Base-by-base conservation (phyloP, 2,329 filamentous ascomycete species). In the Atkinsonella texensis region DNA sequence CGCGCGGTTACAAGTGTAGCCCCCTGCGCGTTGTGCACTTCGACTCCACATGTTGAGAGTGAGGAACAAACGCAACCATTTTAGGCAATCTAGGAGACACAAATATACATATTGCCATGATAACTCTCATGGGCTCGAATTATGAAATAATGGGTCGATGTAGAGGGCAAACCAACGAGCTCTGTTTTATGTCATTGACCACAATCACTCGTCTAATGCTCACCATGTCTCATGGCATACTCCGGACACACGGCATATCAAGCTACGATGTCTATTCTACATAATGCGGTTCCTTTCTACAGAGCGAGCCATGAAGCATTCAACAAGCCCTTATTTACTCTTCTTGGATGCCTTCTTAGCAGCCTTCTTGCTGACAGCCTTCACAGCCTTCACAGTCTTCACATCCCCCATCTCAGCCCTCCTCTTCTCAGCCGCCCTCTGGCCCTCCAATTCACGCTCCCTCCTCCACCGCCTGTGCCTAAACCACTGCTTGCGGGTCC, bases 401-500 rank as follows among this genome's bases (percentile, higher is more conserved):
- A 60, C 63, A 6, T 57, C 63, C 28, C 64, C 67, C 20, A 59
- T 60, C 57, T 65, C 65, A 9, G 59, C 61, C 52, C 65, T 63
- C 60, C 59, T 65, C 54, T 54, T 57, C 54, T 60, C 64, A 31
- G 69, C 67, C 64, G 66, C 67, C 57, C 64, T 64, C 64, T 71
- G 67, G 1, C 70, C 69, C 52, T 62, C 65, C n/a, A 70, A 57
- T 58, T 70, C 68, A 51, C 65, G 60, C 65, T 73, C 71, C 17
- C 67, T 59, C 51, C 67, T 68, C 68, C 69, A 73, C 50, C 70
- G 59, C 47, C 69, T 60, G 50, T 71, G 65, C 43, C 75, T 65
- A 60, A 77, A 69, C 60, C 67, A 70, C 57, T 73, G 69, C 62
- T 74, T 75, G 46, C 77, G 68, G 54, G 75, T 75, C 20, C 70